These are phyloP conservation scores for Verticillium nubilum DNA, from an alignment of 2,329 filamentous ascomycete species.

Conservation along the genomic window DNA sequence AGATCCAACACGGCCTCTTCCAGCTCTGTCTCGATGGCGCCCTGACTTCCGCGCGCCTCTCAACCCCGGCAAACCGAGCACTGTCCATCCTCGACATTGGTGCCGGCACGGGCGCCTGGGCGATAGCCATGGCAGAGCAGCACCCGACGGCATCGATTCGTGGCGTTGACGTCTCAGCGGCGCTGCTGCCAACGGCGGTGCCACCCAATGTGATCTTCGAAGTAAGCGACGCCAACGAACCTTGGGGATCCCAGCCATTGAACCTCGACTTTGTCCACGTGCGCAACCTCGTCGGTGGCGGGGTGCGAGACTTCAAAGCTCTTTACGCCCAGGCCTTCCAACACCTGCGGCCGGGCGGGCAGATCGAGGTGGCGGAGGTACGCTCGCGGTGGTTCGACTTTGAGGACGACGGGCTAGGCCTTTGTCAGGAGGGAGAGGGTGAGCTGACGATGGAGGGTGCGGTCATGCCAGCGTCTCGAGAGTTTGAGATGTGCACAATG, in stretches of 20 bases:
- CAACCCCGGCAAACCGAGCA: constrained; percentile 9
- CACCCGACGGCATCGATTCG: constrained; percentile 33
- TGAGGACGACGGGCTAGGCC: constrained; percentile 20
- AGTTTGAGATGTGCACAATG: constrained; percentile 26
- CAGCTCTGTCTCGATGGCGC: constrained; percentile 25
- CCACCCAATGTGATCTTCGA: constrained; percentile 56
- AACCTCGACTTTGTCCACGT: constrained; percentile 36
- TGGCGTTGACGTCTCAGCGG: constrained; percentile 34
- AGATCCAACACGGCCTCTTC: constrained; percentile 27
- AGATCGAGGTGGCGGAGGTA: constrained; percentile 38
- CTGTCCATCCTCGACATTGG: constrained; percentile 34
- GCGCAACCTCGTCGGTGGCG: constrained; percentile 36
- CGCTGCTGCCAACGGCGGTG: constrained; percentile 35
- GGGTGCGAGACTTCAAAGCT: constrained; percentile 34
- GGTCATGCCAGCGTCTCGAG: constrained; percentile 16
- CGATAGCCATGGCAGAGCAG: constrained; percentile 33
- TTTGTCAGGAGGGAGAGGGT: neutral
- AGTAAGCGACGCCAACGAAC: constrained; percentile 51
- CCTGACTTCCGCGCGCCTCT: constrained; percentile 23
- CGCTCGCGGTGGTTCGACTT: constrained; percentile 33
- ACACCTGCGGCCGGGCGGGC: constrained; percentile 36
- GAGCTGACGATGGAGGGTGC: neutral
- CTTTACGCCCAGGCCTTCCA: constrained; percentile 29
- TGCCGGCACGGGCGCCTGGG: constrained; percentile 36
- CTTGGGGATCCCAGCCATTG: constrained; percentile 23